Percentiles rank a stretch among this genome's conserved stretches.
Conservation (phyloP, 1,284 basidiomycete species). For the Filobasidium uniguttulatum region DNA sequence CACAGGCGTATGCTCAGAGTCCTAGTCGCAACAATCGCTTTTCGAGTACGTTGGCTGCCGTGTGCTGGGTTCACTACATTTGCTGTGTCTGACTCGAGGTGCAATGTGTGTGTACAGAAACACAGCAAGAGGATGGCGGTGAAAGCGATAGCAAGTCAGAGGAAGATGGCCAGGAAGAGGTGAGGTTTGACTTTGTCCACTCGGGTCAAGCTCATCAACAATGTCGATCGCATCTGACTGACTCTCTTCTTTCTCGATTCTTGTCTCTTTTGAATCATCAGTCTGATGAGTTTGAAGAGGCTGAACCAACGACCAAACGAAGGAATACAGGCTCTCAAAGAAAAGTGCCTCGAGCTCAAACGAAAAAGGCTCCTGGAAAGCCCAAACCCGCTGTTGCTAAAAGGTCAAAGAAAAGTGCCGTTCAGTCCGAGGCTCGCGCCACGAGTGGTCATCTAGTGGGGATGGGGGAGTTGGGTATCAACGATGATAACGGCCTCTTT, state of each 20-base stretch:
- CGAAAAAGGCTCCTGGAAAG: conserved; percentile 15
- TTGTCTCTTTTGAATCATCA: conserved; percentile 8
- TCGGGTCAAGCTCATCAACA: not conserved
- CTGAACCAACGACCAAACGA: conserved; percentile 11
- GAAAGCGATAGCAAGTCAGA: conserved; percentile 1
- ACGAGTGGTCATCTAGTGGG: conserved; percentile 7
- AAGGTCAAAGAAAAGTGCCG: conserved; percentile 11
- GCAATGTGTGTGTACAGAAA: no score
- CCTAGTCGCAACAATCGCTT: not conserved
- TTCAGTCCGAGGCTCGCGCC: not conserved
- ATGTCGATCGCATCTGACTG: no score
- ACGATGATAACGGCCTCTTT: conserved; percentile 17
- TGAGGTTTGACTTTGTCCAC: not conserved
- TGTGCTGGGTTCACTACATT: not conserved
- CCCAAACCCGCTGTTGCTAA: conserved; percentile 10
- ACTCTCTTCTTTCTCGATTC: no score
- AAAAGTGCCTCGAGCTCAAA: conserved; percentile 15
- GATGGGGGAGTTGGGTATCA: conserved; percentile 21
- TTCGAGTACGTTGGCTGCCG: not conserved
- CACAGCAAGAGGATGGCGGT: not conserved
- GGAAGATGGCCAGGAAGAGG: not conserved
- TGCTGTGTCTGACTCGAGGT: no score
- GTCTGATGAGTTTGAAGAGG: conserved; percentile 13
- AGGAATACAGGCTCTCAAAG: conserved; percentile 10
- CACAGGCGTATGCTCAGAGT: not conserved